A percentile compares a stretch with the other conserved stretches of the same genome.
These are phyloP conservation scores for Harringtonia lauricola DNA, from an alignment of 2,329 filamentous ascomycete species.

Conservation along the genomic window DNA sequence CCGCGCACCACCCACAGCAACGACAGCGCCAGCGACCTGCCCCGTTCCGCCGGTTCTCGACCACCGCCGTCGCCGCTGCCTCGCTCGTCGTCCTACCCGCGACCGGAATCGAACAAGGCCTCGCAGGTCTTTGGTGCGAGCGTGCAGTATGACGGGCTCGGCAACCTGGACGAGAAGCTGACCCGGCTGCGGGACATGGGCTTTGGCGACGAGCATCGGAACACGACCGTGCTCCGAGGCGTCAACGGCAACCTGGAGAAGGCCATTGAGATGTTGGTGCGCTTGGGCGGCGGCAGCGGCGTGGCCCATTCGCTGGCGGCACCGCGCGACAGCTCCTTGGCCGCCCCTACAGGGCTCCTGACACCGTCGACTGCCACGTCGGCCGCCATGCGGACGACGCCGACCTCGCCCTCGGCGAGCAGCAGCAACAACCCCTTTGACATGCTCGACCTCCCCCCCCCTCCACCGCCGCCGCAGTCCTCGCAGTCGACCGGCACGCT, in stretches of 20 bases:
- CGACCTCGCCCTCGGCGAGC: slow-evolving; percentile 27
- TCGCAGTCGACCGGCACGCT: slow-evolving; percentile 54
- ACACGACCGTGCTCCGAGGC: slow-evolving; percentile 67
- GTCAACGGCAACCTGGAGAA: slow-evolving; percentile 77
- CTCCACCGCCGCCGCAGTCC: slow-evolving; percentile 45
- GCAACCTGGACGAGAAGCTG: slow-evolving; percentile 64
- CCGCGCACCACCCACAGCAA: slow-evolving; percentile 11
- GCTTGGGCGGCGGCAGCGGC: slow-evolving; percentile 58
- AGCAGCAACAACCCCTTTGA: slow-evolving; percentile 51
- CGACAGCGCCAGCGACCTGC: slow-evolving; percentile 7
- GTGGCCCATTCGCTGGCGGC: slow-evolving; percentile 22
- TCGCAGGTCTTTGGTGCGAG: slow-evolving; percentile 61
- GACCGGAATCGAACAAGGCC: slow-evolving; percentile 40
- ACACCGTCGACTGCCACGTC: slow-evolving; percentile 37
- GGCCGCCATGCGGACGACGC: slow-evolving; percentile 10
- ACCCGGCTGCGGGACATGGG: slow-evolving; percentile 78
- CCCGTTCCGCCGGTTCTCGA: slow-evolving; percentile 14
- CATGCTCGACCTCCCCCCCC: slow-evolving; percentile 45
- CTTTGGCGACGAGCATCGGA: slow-evolving; percentile 73
- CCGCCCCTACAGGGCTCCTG: slow-evolving; percentile 36
- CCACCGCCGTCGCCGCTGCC: slow-evolving; percentile 21
- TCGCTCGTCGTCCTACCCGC: slow-evolving; percentile 7
- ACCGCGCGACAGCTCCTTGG: slow-evolving; percentile 32
- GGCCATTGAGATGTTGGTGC: slow-evolving; percentile 73
- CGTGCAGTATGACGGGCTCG: slow-evolving; percentile 35